Evolutionary conservation across 176 grass and related monocot species (phyloP), one percentile per base, ranked within the genome.

Genomic region (Guadua angustifolia): DNA sequence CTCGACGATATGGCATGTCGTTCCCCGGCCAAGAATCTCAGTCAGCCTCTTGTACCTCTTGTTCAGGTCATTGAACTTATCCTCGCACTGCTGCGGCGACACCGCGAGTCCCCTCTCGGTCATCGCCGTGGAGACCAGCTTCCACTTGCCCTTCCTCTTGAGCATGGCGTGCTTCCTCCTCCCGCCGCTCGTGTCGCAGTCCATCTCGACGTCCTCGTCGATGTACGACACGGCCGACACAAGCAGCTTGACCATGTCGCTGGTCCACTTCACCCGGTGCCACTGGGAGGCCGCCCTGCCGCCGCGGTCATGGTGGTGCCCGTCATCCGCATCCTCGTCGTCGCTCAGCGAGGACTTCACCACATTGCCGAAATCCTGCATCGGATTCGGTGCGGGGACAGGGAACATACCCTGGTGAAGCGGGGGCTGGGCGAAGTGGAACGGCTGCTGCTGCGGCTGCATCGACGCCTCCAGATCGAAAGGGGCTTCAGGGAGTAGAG

Each of bases 41-140:
- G 84, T 92, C 21, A 94, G 67, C 83, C 87, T 94, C 82, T 92
- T 94, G 71, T 94, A 94, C 84, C 89, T 89, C 74, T 94, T 94
- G 84, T 94, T 94, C n/a, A 94, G 86, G 64, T 94, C 92, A 43
- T 94, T 94, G 43, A 94, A 94, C 88, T 94, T 94, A 35, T 94
- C 89, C 87, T 94, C 92, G n/a, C 92, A 94, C 73, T 92, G 92
- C 55, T 94, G 92, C 0, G 89, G 92, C 7, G 92, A 94, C 76
- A 94, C 89, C 3, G 62, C 40, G 9, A 60, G 80, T 2, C 82
- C 85, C 84, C 87, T 89, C 13, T 86, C 73, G 44, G 74, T 86
- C 88, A 94, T 87, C 24, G 78, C 85, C 26, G 53, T 42, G 3
- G 92, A 94, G 25, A 94, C 85, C 11, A 90, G 80, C 74, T 79